A percentile compares a stretch with the other conserved stretches of the same genome.
Conservation (phyloP, 441 rosid species). For the Sinapis alba region DNA sequence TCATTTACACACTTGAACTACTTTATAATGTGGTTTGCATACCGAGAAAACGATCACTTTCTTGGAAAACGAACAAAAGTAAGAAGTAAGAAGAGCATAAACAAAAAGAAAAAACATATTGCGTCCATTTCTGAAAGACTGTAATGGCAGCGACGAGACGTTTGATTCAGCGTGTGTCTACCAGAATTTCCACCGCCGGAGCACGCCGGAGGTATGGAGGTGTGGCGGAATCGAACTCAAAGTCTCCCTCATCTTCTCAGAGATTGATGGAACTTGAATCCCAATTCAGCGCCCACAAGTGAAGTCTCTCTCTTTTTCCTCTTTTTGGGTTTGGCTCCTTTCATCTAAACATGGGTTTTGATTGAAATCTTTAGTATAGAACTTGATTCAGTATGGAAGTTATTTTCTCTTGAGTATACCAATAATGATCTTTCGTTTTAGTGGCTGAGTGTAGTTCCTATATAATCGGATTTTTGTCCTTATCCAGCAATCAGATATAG, state of each 20-base stretch:
- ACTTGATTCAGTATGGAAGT: not conserved
- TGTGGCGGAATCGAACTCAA: slow-evolving; percentile 47
- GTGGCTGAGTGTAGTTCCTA: too few species aligned
- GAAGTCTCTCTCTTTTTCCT: slow-evolving; percentile 5
- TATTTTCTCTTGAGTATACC: not conserved
- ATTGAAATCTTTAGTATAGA: too few species aligned
- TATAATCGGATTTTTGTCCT: too few species aligned
- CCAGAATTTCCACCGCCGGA: slow-evolving; percentile 39
- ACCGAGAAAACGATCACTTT: slow-evolving; percentile 5
- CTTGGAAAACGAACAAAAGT: not conserved
- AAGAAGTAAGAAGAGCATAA: not conserved
- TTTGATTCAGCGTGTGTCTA: slow-evolving; percentile 45
- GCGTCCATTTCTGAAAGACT: slow-evolving; percentile 19
- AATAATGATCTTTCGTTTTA: too few species aligned
- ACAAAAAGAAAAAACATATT: not conserved
- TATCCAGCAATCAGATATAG: too few species aligned
- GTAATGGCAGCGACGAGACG: slow-evolving; percentile 56
- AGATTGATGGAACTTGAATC: slow-evolving; percentile 71
- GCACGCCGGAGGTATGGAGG: slow-evolving; percentile 51
- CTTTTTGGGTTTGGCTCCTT: too few species aligned
- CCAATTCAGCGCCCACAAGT: slow-evolving; percentile 95
- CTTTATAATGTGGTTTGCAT: not conserved
- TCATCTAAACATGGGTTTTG: too few species aligned
- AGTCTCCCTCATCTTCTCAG: slow-evolving; percentile 61
- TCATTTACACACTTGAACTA: too few species aligned